Base-by-base conservation (phyloP, 441 rosid species). In the Caryocar brasiliense region DNA sequence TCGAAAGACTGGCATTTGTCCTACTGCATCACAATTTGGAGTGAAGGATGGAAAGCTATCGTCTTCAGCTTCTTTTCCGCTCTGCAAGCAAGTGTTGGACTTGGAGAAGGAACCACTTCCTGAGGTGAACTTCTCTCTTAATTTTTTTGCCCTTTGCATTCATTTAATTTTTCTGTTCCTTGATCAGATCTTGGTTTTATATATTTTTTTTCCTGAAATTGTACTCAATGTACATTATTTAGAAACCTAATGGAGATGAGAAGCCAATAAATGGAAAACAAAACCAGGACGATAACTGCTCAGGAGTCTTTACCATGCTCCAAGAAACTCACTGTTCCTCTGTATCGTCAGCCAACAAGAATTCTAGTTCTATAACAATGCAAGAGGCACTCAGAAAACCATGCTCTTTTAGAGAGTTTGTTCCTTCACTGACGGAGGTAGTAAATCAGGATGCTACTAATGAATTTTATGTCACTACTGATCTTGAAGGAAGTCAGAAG, bases 41-140 rank as follows among this genome's bases (percentile, higher is more conserved):
- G 67, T 45, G 17, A 82, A 80, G 68, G 88, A 80, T 78, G 80
- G 75, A 52, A 81, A 78, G 58, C 46, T 62, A 63, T 62, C 28
- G 15, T 65, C 50, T 1, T 61, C 81, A 17, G 70, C 49, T 62
- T 67, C 86, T 60, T 72, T 79, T 58, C 65, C 72, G 44, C 46
- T 12, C 18, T 51, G 71, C 68, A 74, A 78, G 48, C 80, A 67
- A 59, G 64, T 56, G 1, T 44, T 74, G 67, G 82, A 78, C 75
- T 75, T 81, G 74, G 95, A 85, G 64, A 85, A 76, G 64, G 67
- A 68, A 60, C 86, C 85, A 24, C 55, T 58, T 51, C 62, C 72
- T 39, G 82, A 83, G 80, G 98, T 86, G 68, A 63, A 46, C 18
- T 41, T 42, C 32, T 45, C 43, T 36, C 38, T 26, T n/a, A n/a